Evolutionary conservation across 2,329 filamentous ascomycete species (phyloP).

Genomic region (Paraconiothyrium brasiliense): DNA sequence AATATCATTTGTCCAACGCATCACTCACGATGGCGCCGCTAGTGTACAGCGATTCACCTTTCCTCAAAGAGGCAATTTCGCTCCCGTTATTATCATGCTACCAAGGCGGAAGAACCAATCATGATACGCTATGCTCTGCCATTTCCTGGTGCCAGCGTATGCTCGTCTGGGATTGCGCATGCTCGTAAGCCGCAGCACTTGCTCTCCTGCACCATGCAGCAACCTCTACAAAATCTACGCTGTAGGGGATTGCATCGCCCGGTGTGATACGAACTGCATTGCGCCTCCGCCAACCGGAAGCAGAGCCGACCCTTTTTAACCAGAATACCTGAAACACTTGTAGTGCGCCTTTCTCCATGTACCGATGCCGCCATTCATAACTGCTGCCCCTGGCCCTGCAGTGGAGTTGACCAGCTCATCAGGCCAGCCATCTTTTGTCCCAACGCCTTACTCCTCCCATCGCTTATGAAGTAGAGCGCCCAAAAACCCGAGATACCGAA

Average conservation of each 20-base stretch:
- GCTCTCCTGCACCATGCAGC: conserved; percentile 10
- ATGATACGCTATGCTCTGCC: conserved; percentile 2
- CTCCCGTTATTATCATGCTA: conserved; percentile 28
- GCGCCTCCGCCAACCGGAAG: conserved; percentile 28
- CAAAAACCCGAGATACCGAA: neutral
- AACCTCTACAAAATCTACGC: conserved; percentile 1
- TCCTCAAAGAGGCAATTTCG: conserved; percentile 23
- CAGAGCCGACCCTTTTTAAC: conserved; percentile 28
- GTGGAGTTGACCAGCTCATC: conserved; percentile 34
- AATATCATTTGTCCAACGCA: conserved; percentile 47
- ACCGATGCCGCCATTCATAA: conserved; percentile 18
- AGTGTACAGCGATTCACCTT: conserved; percentile 30
- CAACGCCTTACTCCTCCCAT: neutral
- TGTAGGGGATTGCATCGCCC: conserved; percentile 13
- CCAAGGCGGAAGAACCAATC: conserved; percentile 22
- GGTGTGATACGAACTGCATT: conserved; percentile 29
- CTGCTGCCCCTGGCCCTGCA: conserved; percentile 17
- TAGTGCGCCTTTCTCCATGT: conserved; percentile 25
- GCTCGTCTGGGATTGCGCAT: conserved; percentile 24
- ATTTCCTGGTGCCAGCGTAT: conserved; percentile 24
- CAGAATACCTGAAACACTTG: conserved; percentile 21
- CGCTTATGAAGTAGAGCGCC: neutral
- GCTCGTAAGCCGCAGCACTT: conserved; percentile 19
- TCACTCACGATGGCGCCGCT: conserved; percentile 37
- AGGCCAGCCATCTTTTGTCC: conserved; percentile 9